Base-by-base conservation (phyloP, 164 flowering plant genomes). In the Piper longum region DNA sequence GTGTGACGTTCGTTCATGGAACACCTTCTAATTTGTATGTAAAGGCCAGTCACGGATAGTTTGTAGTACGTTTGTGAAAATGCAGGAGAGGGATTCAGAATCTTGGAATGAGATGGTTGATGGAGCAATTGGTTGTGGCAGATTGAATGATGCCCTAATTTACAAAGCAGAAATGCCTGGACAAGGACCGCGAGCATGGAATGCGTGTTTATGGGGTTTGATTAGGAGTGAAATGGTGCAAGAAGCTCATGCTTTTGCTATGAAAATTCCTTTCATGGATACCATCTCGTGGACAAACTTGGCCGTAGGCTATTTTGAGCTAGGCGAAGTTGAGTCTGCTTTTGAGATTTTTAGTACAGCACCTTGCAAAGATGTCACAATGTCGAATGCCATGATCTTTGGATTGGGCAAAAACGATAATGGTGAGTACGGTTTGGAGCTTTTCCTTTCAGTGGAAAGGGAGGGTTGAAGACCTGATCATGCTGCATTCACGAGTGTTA, bases 301-400 rank as follows among this genome's bases (percentile, higher is more conserved):
- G 64, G 72, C 82, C 13, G 73, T 81, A 39, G 83, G 85, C 8
- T 84, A 86, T 61, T 86, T 86, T 72, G 78, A 73, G 60, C 57
- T 63, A 17, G 80, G 82, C 26, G 77, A 81, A 39, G 75, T 79
- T 67, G 61, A 56, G 36, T 58, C 69, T 52, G 84, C 88, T 0
- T 54, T 72, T 54, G 64, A 66, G 55, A 58, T 80, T 63, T 86
- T 86, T 62, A 66, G 79, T 56, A 57, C 67, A 67, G 78, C 78
- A 76, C 72, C 79, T 19, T 6, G 7, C 63, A 71, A 70, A 52
- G 91, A 86, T 72, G 70, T 77, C 43, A 75, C 83, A 16, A 69
- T 67, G 36, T 86, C 85, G 85, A 86, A 84, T 74, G 84, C 77
- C 16, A 74, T 82, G 19, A 81, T 86, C 41, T 81, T 75, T 69